Conservation (phyloP, 257 asterid species). For the Nicotiana paniculata region DNA sequence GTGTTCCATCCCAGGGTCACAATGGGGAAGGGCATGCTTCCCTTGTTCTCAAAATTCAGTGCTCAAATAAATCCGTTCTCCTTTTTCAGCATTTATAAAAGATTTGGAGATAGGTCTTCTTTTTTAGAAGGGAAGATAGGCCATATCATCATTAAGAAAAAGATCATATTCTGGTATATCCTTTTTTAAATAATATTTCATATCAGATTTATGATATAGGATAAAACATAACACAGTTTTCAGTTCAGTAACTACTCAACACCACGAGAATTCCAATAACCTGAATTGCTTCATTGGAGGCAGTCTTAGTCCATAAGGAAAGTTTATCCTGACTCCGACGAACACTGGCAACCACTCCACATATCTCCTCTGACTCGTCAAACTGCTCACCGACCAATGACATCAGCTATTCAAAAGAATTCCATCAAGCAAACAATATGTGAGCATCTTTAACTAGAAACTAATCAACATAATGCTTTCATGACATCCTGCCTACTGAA, state of each 20-base stretch:
- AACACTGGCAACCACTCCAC: slow-evolving; percentile 78
- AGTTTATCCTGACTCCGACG: slow-evolving; percentile 81
- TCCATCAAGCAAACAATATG: not conserved
- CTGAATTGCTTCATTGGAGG: slow-evolving; percentile 92
- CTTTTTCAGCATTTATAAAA: not conserved
- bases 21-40: not conserved
- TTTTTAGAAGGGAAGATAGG: not conserved
- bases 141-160: not conserved
- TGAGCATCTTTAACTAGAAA: not conserved
- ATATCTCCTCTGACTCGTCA: slow-evolving; percentile 69
- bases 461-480: not conserved
- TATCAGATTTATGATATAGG: not conserved
- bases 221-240: not conserved
- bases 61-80: not conserved
- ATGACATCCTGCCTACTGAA: slow-evolving; percentile 5
- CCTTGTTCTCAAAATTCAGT: not conserved
- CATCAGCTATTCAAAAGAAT: slow-evolving; percentile 42
- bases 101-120: not conserved
- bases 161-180: not conserved
- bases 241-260: not conserved
- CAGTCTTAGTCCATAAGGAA: slow-evolving; percentile 88
- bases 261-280: slow-evolving; percentile 21
- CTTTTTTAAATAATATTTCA: not conserved
- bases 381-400: slow-evolving; percentile 79
- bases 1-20: not conserved